Conservation (phyloP, 495 filamentous ascomycete genomes). For the Talaromyces borbonicus region DNA sequence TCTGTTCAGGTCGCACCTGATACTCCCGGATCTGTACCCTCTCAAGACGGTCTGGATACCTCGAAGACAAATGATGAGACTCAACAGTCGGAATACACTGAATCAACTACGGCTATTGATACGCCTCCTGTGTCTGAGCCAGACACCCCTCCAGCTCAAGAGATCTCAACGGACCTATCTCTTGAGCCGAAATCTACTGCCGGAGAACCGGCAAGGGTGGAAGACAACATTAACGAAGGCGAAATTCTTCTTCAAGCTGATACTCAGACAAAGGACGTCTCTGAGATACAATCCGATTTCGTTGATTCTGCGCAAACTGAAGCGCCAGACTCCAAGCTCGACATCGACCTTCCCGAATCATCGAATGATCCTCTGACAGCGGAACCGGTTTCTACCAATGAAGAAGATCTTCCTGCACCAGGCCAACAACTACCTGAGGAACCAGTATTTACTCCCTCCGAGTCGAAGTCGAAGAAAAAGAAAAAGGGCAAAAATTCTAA, state of each 20-base stretch:
- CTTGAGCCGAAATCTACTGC: too few species aligned
- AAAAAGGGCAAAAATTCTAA: constrained; percentile 12
- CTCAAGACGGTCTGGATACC: too few species aligned
- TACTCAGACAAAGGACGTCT: background rate
- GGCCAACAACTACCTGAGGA: constrained; percentile 7
- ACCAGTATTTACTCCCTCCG: constrained; percentile 9
- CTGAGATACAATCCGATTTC: background rate
- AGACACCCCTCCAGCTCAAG: too few species aligned
- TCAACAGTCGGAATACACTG: too few species aligned
- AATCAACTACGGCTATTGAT: too few species aligned
- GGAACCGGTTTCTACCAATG: background rate
- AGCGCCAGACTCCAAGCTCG: background rate
- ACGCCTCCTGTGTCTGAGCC: too few species aligned
- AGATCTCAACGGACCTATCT: too few species aligned
- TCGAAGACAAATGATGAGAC: background rate
- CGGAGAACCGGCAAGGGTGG: too few species aligned
- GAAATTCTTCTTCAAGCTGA: too few species aligned
- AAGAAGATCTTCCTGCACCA: background rate
- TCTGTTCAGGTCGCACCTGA: too few species aligned
- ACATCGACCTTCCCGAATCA: background rate
- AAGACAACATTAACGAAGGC: too few species aligned
- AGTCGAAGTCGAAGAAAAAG: constrained; percentile 23
- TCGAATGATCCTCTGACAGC: background rate
- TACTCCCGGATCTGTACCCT: too few species aligned
- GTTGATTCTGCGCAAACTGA: background rate